Evolutionary conservation across 2,329 filamentous ascomycete genomes (phyloP).

Genomic region (Tolypocladium ophioglossoides): DNA sequence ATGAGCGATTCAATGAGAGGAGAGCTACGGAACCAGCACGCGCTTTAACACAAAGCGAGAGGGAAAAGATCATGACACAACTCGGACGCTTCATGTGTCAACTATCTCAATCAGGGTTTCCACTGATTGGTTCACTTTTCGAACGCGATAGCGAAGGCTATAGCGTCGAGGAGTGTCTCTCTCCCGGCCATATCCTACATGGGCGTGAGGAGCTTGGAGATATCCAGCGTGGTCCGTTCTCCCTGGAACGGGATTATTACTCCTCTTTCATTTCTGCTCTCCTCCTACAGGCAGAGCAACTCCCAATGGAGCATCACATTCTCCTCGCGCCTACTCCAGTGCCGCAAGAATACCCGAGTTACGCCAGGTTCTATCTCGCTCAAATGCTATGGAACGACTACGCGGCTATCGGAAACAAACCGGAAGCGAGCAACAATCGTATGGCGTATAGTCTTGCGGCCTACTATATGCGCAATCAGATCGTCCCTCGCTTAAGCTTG

Average conservation of each 20-base stretch:
- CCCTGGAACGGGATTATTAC: conserved; percentile 6
- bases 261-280: conserved; percentile 6
- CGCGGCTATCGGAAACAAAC: conserved; percentile 3
- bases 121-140: conserved; percentile 17
- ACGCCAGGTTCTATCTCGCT: conserved; percentile 5
- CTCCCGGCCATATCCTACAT: conserved; percentile 5
- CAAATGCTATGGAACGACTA: conserved; percentile 9
- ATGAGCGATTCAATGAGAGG: conserved; percentile 4
- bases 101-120: conserved; percentile 14
- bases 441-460: conserved; percentile 8
- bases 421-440: conserved; percentile 7
- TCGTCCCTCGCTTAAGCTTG: conserved; percentile 2
- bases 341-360: conserved; percentile 6
- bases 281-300: conserved; percentile 8
- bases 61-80: conserved; percentile 15
- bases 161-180: conserved; percentile 7
- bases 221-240: conserved; percentile 6
- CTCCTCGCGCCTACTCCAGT: conserved; percentile 7
- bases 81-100: conserved; percentile 14
- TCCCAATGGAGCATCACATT: conserved; percentile 7
- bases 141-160: conserved; percentile 11
- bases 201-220: conserved; percentile 5
- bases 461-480: conserved; percentile 5
- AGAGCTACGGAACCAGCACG: conserved; percentile 1
- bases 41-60: conserved; percentile 5